A percentile compares a stretch with the other conserved stretches of the same genome.
These are phyloP conservation scores for Cercospora sojina DNA, from an alignment of 2,329 filamentous ascomycete species.

Conservation along the genomic window DNA sequence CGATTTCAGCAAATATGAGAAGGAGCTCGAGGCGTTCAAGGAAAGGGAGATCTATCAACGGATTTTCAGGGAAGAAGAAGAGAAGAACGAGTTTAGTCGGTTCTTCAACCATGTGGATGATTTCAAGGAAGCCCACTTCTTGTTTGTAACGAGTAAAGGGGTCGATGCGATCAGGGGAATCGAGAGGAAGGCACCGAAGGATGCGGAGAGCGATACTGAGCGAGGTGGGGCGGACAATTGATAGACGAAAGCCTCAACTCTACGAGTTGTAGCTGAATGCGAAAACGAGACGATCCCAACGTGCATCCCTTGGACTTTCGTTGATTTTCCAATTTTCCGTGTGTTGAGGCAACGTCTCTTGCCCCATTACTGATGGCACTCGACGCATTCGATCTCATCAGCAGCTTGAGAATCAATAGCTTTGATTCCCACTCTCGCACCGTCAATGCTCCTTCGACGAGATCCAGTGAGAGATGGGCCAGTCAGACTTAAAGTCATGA, in stretches of 20 bases:
- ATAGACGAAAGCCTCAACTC: neutral
- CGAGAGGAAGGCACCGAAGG: conserved; percentile 21
- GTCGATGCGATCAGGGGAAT: conserved; percentile 44
- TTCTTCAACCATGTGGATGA: conserved; percentile 55
- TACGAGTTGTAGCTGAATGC: neutral
- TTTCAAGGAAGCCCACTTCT: conserved; percentile 50
- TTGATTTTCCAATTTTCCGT: neutral
- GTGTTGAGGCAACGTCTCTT: neutral
- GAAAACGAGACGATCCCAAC: neutral
- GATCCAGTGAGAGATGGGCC: neutral
- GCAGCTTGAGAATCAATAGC: neutral
- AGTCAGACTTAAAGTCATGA: neutral
- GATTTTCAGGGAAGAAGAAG: conserved; percentile 85
- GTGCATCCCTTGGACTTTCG: neutral
- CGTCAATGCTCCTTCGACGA: neutral
- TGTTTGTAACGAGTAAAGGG: conserved; percentile 52
- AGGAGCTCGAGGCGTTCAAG: conserved; percentile 84
- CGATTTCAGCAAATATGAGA: conserved; percentile 74
- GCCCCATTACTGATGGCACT: neutral
- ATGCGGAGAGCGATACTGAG: conserved; percentile 12
- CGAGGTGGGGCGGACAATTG: conserved; percentile 6
- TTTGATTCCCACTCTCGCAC: neutral
- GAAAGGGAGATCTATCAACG: conserved; percentile 85
- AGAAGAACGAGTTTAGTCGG: conserved; percentile 66
- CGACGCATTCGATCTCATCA: neutral